phyloP scores from a whole-genome alignment of 2,329 filamentous ascomycete species.

The Xylogone sp. region DNA sequence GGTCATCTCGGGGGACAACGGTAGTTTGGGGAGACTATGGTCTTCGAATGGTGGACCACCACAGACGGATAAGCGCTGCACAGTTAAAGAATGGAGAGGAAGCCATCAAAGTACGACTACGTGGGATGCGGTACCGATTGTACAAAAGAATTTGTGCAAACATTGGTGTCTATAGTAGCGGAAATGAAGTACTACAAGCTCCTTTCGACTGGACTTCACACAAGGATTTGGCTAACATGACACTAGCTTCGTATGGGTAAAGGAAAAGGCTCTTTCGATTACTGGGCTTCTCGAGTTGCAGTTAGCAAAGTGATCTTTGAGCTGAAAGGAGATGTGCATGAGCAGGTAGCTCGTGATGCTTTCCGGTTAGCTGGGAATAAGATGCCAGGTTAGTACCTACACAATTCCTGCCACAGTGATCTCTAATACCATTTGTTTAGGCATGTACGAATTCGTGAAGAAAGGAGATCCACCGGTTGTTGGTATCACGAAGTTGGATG shows the following conservation, averaged over 20 bases:
- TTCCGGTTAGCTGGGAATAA: slow-evolving; percentile 94
- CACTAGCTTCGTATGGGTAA: slow-evolving; percentile 90
- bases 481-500: slow-evolving; percentile 82
- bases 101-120: slow-evolving; percentile 81
- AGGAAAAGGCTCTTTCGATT: slow-evolving; percentile 92
- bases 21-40: slow-evolving; percentile 97
- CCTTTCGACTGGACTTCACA: background rate
- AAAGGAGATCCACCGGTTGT: slow-evolving; percentile 88
- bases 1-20: slow-evolving; percentile 87
- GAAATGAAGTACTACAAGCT: slow-evolving; percentile 70
- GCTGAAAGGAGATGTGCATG: slow-evolving; percentile 86
- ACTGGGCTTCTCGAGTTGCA: slow-evolving; percentile 87
- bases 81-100: slow-evolving; percentile 91
- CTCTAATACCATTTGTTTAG: slow-evolving; percentile 35
- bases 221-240: slow-evolving; percentile 6
- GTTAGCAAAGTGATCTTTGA: slow-evolving; percentile 93
- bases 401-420: background rate
- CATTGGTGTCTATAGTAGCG: slow-evolving; percentile 91
- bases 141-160: slow-evolving; percentile 91
- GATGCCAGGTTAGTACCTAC: slow-evolving; percentile 68
- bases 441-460: slow-evolving; percentile 88
- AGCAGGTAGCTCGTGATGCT: slow-evolving; percentile 89
- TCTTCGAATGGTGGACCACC: slow-evolving; percentile 87
- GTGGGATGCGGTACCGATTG: slow-evolving; percentile 87
- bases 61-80: slow-evolving; percentile 81